These are phyloP conservation scores for Rhodotorula sp. DNA, from an alignment of 1,284 basidiomycete species.

Conservation along the genomic window DNA sequence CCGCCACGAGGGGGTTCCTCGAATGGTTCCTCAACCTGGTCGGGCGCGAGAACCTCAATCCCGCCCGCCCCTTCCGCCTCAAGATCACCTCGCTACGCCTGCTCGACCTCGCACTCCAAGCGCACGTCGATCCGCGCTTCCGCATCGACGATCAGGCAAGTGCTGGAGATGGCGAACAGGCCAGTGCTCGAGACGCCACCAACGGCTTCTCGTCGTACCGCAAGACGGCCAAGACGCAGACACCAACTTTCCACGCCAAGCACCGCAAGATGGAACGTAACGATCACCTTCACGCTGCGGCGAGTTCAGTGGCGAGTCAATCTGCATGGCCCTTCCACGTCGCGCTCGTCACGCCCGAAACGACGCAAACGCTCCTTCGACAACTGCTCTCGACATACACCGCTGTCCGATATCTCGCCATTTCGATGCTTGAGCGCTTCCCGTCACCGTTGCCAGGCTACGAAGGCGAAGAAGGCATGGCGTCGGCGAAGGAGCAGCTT, in stretches of 20 bases:
- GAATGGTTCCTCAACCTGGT: slow-evolving; percentile 25
- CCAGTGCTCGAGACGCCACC: slow-evolving; percentile 1
- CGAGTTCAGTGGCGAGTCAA: background rate
- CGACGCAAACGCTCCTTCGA: slow-evolving; percentile 31
- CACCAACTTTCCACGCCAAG: slow-evolving; percentile 30
- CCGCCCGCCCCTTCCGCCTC: slow-evolving; percentile 35
- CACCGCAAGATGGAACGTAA: slow-evolving; percentile 14
- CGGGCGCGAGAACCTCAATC: slow-evolving; percentile 25
- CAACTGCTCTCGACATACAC: slow-evolving; percentile 38
- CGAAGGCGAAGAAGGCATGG: slow-evolving; percentile 18
- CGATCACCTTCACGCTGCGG: no score
- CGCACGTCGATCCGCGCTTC: slow-evolving; percentile 29
- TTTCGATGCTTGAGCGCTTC: slow-evolving; percentile 37
- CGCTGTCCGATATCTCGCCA: slow-evolving; percentile 22
- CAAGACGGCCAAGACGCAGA: slow-evolving; percentile 22
- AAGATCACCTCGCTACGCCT: slow-evolving; percentile 36
- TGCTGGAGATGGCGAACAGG: background rate
- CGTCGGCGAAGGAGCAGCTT: slow-evolving; percentile 26
- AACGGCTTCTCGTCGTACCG: slow-evolving; percentile 36
- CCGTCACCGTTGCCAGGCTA: slow-evolving; percentile 38
- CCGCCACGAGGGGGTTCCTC: slow-evolving; percentile 16
- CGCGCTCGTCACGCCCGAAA: slow-evolving; percentile 23
- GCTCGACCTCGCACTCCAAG: slow-evolving; percentile 35
- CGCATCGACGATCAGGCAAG: slow-evolving; percentile 3
- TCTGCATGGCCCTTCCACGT: slow-evolving; percentile 33